phyloP scores from a whole-genome alignment of 78 protist species.

The Mastigamoeba balamuthi region DNA sequence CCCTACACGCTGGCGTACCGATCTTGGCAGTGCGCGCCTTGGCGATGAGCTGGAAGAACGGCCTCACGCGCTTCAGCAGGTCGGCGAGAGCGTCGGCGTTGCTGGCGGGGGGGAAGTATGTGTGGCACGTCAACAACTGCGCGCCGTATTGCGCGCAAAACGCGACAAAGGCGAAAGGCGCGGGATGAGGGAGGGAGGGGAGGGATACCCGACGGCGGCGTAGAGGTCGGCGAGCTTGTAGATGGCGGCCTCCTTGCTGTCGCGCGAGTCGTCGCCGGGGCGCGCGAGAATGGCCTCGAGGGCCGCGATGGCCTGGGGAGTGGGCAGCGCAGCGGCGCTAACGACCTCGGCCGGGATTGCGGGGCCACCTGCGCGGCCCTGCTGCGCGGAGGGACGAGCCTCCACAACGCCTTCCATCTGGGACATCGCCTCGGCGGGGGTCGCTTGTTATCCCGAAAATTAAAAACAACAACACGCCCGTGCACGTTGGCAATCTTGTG shows the following conservation, averaged over 20 bases:
- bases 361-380: too few relatives aligned
- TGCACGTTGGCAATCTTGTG: too few relatives aligned
- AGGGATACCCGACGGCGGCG: constrained; percentile 10
- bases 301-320: too few relatives aligned
- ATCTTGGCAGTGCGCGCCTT: constrained; percentile 89
- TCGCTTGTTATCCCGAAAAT: too few relatives aligned
- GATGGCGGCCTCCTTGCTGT: constrained; percentile 48
- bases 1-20: neutral
- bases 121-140: neutral
- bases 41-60: constrained; percentile 58
- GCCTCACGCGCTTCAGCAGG: constrained; percentile 27
- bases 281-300: too few relatives aligned
- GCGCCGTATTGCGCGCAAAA: neutral
- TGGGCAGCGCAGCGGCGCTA: too few relatives aligned
- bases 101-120: neutral
- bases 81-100: constrained; percentile 5
- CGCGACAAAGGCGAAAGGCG: neutral
- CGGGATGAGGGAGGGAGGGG: neutral
- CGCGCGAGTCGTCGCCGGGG: too few relatives aligned
- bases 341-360: too few relatives aligned
- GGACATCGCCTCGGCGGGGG: too few relatives aligned
- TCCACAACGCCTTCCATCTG: too few relatives aligned
- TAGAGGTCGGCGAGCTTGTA: constrained; percentile 30
- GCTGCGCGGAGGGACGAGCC: too few relatives aligned
- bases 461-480: too few relatives aligned